These are phyloP conservation scores for Schwanniomyces vanrijiae DNA, from an alignment of 805 yeast genomes.

Conservation along the genomic window DNA sequence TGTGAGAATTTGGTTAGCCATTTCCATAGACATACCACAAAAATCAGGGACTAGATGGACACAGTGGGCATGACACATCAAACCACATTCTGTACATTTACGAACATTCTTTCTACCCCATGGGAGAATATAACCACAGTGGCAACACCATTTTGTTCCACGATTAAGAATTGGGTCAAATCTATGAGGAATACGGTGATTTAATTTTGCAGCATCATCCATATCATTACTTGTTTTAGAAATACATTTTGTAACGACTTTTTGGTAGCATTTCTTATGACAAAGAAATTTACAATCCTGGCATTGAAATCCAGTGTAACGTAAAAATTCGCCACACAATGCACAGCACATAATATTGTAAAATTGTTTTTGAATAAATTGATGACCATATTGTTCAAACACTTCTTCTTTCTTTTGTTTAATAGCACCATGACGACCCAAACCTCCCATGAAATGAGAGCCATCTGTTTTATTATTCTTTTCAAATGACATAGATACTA, in stretches of 20 bases:
- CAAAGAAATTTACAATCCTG: conserved; percentile 81
- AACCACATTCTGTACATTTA: conserved; percentile 90
- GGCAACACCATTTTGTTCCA: conserved; percentile 99
- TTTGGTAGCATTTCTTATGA: conserved; percentile 77
- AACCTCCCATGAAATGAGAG: conserved; percentile 42
- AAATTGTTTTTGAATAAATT: conserved; percentile 91
- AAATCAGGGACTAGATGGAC: conserved; percentile 95
- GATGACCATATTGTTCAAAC: conserved; percentile 95
- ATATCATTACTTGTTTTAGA: conserved; percentile 70
- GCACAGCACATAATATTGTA: conserved; percentile 98
- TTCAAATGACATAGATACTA: conserved; percentile 74
- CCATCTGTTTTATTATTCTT: conserved; percentile 47
- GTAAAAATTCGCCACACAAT: conserved; percentile 90
- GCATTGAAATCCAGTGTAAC: conserved; percentile 84
- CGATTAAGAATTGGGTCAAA: conserved; percentile 89
- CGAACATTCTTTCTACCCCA: conserved; percentile 92
- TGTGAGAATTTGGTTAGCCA: conserved; percentile 83
- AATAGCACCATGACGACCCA: conserved; percentile 94
- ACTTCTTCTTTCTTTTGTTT: conserved; percentile 90
- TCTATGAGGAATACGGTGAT: conserved; percentile 96
- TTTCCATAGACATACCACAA: conserved; percentile 98
- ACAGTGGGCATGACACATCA: conserved; percentile 92
- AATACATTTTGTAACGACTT: conserved; percentile 81
- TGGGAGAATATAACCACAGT: conserved; percentile 95
- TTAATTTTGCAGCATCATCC: conserved; percentile 74